Evolutionary conservation across 805 yeast genomes (phyloP).

Genomic region (Pichia phayaonensis): DNA sequence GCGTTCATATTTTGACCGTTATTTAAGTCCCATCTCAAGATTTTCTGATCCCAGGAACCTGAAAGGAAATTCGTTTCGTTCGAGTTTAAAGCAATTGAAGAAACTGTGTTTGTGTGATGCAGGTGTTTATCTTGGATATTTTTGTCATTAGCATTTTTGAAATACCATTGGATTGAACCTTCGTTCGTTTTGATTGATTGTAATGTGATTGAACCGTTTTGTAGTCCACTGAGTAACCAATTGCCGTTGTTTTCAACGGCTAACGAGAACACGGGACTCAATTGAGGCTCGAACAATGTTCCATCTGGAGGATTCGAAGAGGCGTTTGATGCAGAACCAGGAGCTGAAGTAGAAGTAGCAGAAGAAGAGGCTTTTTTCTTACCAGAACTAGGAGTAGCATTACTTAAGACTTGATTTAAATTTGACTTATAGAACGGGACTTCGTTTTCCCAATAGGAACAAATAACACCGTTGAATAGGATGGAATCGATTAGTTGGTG

Average conservation of each 20-base stretch:
- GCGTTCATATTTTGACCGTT: conserved; percentile 48
- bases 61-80: conserved; percentile 60
- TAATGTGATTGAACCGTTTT: conserved; percentile 77
- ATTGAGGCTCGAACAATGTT: conserved; percentile 33
- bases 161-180: conserved; percentile 73
- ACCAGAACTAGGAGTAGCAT: background rate
- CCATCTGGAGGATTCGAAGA: background rate
- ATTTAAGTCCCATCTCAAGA: conserved; percentile 80
- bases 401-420: conserved; percentile 15
- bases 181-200: conserved; percentile 80
- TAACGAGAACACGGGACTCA: conserved; percentile 82
- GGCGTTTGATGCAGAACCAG: too few species aligned
- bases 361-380: conserved; percentile 5
- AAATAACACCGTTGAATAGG: conserved; percentile 72
- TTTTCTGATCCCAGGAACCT: conserved; percentile 85
- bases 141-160: conserved; percentile 28
- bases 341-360: background rate
- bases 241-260: conserved; percentile 76
- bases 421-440: conserved; percentile 56
- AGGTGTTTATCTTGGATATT: conserved; percentile 16
- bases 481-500: conserved; percentile 85
- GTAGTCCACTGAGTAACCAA: conserved; percentile 79
- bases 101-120: conserved; percentile 67
- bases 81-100: conserved; percentile 56
- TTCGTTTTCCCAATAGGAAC: conserved; percentile 94